Base-by-base conservation (phyloP, 179 eudicot species). In the Heliamphora pulchella region DNA sequence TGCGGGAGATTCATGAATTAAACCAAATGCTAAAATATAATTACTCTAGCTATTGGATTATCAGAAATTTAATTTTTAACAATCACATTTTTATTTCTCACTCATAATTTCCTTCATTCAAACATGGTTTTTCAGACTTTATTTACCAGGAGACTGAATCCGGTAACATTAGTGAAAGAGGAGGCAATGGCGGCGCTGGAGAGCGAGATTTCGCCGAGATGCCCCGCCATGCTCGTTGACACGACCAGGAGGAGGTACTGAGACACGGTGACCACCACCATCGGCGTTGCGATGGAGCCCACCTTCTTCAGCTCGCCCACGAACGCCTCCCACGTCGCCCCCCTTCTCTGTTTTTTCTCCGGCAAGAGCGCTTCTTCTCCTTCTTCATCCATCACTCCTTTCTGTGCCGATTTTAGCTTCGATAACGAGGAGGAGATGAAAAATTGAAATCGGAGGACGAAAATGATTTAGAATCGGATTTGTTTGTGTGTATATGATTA, bases 141-240 rank as follows among this genome's bases (percentile, higher is more conserved):
- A 31, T 31, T 3, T 87, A 90, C 93, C 75, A 88, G 76, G 70
- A 90, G 43, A 57, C 91, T 87, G 64, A 78, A 84, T 62, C 93
- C 91, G 20, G 91, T 83, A 74, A 90, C 91, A 11, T 80, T 79
- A 69, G 86, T 69, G 44, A 90, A 78, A 71, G 91, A 89, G 14
- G 88, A 65, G 77, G 90, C 90, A 41, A 90, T 80, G 8, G 91
- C 90, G 18, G 88, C 77, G 79, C 91, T 87, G 2, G 93, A 82
- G 22, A 90, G 90, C 7, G 80, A 81, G 47, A 90, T 84, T 57
- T 85, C 82, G 8, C 91, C 86, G 20, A 90, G 89, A 78, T 90
- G 93, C 58, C 91, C 93, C 0, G 83, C 93, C 90, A 89, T 89
- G 83, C 83, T 86, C 80, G 79, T 79, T 0, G 91, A 85, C 2